Conservation (phyloP, 2,329 filamentous ascomycete genomes). For the Drechslerella dactyloides region DNA sequence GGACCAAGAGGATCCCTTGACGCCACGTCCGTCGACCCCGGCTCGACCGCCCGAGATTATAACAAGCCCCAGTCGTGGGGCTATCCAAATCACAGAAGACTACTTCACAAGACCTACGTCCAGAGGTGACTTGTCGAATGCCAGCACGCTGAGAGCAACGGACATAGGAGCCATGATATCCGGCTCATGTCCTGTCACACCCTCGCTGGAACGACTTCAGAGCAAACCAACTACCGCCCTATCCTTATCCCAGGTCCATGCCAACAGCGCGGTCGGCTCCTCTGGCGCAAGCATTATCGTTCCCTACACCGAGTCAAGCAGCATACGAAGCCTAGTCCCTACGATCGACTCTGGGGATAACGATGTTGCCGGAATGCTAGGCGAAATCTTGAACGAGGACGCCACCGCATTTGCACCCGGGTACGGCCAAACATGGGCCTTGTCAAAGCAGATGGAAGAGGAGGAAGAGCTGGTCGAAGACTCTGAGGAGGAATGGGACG, state of each 20-base stretch:
- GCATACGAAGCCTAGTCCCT: constrained; percentile 53
- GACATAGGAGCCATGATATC: constrained; percentile 29
- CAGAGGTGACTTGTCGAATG: constrained; percentile 23
- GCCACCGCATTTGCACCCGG: constrained; percentile 48
- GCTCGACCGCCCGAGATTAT: background rate
- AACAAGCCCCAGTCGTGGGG: background rate
- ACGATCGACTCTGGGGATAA: constrained; percentile 53
- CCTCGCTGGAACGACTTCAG: constrained; percentile 45
- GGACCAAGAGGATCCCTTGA: constrained; percentile 27
- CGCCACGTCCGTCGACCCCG: constrained; percentile 26
- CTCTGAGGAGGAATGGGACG: constrained; percentile 54
- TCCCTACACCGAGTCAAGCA: constrained; percentile 51
- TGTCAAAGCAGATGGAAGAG: constrained; percentile 44
- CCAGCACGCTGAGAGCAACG: constrained; percentile 29
- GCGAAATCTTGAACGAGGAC: constrained; percentile 54
- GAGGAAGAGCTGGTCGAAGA: constrained; percentile 49
- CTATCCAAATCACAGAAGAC: constrained; percentile 43
- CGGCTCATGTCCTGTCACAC: constrained; percentile 40
- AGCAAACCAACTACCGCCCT: constrained; percentile 46
- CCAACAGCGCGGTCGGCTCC: constrained; percentile 30
- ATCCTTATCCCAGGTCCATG: constrained; percentile 48
- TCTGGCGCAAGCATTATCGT: constrained; percentile 38
- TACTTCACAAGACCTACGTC: constrained; percentile 42
- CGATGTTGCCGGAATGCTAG: constrained; percentile 55
- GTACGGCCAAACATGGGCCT: constrained; percentile 33